Percentiles rank a stretch among this genome's conserved stretches.
These are phyloP conservation scores for Lagerstroemia speciosa DNA, from an alignment of 345 rosid species.

Conservation along the genomic window DNA sequence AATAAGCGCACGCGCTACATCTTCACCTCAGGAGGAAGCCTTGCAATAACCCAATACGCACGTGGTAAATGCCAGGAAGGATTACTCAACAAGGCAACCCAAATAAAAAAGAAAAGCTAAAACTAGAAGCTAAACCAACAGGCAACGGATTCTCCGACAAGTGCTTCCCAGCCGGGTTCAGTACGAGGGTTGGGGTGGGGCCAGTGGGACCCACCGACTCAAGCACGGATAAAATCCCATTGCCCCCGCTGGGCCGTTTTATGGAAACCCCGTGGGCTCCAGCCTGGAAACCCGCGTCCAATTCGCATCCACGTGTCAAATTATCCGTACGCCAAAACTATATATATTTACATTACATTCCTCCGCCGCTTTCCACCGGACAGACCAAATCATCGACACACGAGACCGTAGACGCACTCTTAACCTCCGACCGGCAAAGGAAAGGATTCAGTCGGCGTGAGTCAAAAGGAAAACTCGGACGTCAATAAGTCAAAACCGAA, in stretches of 20 bases:
- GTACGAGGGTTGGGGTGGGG: no score
- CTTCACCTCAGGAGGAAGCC: background rate
- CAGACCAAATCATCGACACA: background rate
- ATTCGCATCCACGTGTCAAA: background rate
- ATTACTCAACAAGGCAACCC: background rate
- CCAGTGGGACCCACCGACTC: no score
- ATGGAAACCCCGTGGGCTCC: constrained; percentile 5
- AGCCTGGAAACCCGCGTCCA: background rate
- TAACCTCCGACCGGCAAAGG: no score
- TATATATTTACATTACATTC: background rate
- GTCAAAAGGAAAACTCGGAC: background rate
- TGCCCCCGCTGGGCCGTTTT: background rate
- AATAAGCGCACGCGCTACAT: background rate
- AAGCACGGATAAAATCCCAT: no score
- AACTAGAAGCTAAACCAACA: no score
- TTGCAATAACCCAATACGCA: background rate
- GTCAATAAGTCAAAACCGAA: background rate
- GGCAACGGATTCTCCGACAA: no score
- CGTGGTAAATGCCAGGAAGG: constrained; percentile 1
- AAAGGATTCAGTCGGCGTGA: background rate
- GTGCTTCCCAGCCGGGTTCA: no score
- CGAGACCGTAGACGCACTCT: background rate
- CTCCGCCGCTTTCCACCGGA: background rate
- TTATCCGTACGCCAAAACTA: background rate
- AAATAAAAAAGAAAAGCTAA: no score